Conservation (phyloP, 768 basidiomycete species). For the Dacryopinax primogenitus region DNA sequence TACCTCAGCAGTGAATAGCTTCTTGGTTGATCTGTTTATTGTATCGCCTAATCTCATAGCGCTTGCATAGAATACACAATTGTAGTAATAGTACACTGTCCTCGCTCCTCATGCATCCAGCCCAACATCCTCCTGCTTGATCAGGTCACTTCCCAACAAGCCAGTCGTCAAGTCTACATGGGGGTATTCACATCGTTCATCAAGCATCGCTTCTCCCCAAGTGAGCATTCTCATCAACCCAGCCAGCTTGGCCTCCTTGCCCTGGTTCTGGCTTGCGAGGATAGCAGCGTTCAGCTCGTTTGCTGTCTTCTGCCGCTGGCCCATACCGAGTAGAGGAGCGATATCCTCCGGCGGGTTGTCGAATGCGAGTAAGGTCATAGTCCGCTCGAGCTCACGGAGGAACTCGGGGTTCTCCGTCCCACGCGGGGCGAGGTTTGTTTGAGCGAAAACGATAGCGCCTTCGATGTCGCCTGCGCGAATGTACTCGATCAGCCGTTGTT, state of each 20-base stretch:
- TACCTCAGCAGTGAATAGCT: background rate
- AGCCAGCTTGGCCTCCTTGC: constrained; percentile 80
- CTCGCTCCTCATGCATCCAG: background rate
- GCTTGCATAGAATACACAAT: background rate
- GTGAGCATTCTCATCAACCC: constrained; percentile 67
- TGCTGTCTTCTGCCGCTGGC: constrained; percentile 87
- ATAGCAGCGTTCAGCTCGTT: constrained; percentile 94
- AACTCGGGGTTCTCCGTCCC: constrained; percentile 94
- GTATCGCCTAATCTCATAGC: background rate
- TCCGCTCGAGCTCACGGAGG: constrained; percentile 78
- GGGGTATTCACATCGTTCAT: constrained; percentile 66
- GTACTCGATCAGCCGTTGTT: constrained; percentile 88
- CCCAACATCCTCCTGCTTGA: background rate
- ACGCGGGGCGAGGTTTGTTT: constrained; percentile 83
- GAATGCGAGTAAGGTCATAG: constrained; percentile 73
- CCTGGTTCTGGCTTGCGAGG: constrained; percentile 79
- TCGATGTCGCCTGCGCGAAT: constrained; percentile 69
- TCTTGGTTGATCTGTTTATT: background rate
- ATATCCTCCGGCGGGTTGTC: constrained; percentile 47
- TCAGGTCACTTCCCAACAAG: background rate
- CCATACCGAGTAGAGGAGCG: constrained; percentile 65
- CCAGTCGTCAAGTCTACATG: constrained; percentile 34
- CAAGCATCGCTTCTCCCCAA: constrained; percentile 77
- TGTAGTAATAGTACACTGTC: background rate
- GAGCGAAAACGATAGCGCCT: constrained; percentile 82